These are phyloP conservation scores for Ophiocordyceps sinensis DNA, from an alignment of 2,329 filamentous ascomycete species.

Conservation along the genomic window DNA sequence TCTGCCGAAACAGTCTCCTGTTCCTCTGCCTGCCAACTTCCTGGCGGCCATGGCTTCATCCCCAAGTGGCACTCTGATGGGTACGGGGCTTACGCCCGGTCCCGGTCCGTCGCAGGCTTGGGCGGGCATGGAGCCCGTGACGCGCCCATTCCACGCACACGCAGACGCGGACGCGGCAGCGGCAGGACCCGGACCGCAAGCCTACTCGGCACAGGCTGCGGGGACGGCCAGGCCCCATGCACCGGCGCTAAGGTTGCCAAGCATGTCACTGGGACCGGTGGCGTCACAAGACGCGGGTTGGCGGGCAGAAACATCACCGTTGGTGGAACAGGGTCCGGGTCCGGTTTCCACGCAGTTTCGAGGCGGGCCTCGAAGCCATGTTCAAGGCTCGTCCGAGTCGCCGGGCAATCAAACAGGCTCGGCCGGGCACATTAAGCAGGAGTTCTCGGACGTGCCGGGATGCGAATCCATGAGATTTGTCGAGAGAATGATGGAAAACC, in stretches of 20 bases:
- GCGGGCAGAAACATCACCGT: neutral
- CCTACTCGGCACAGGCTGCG: neutral
- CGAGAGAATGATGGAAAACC: conserved; percentile 36
- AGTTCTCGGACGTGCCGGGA: conserved; percentile 26
- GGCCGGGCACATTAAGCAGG: conserved; percentile 8
- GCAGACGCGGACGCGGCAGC: neutral
- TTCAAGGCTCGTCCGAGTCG: neutral
- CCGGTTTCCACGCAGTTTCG: neutral
- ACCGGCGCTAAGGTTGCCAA: conserved; percentile 14
- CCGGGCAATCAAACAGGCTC: neutral
- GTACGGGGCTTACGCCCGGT: neutral
- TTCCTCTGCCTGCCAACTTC: conserved; percentile 28
- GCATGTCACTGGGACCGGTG: neutral
- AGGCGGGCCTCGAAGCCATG: neutral
- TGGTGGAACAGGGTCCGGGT: neutral
- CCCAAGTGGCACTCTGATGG: conserved; percentile 4
- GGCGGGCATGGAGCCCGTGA: neutral
- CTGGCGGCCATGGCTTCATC: conserved; percentile 23
- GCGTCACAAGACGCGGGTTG: neutral
- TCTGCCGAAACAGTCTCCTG: conserved; percentile 27
- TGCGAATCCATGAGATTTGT: conserved; percentile 32
- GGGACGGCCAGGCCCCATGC: conserved; percentile 12
- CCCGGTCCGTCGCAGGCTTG: neutral
- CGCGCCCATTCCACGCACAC: neutral
- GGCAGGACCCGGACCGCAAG: neutral